Conservation (phyloP, 202 grass and related monocot species). For the Tripidium arundinaceum region DNA sequence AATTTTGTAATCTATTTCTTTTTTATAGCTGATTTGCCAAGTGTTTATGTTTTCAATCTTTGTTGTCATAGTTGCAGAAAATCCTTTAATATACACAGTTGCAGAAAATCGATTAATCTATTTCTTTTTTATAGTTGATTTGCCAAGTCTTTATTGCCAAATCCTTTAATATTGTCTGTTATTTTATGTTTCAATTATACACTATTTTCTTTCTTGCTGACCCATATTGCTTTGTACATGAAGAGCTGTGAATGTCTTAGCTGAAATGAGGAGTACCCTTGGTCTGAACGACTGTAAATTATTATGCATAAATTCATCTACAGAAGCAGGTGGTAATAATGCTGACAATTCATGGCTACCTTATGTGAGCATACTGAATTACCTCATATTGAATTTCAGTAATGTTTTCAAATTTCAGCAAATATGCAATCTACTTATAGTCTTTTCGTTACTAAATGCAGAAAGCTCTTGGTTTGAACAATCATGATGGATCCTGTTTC, state of each 20-base stretch:
- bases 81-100: neutral
- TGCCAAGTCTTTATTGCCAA: neutral
- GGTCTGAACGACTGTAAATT: slow-evolving; percentile 89
- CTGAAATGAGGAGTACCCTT: slow-evolving; percentile 81
- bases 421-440: slow-evolving; percentile 47
- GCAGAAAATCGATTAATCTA: neutral
- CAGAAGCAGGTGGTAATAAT: slow-evolving; percentile 38
- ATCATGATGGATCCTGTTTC: slow-evolving; percentile 48
- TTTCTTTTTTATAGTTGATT: neutral
- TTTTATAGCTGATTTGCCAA: slow-evolving; percentile 2
- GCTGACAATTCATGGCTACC: slow-evolving; percentile 72
- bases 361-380: slow-evolving; percentile 73
- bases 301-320: slow-evolving; percentile 88
- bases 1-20: slow-evolving; percentile 16
- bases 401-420: neutral
- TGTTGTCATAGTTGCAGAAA: neutral
- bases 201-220: slow-evolving; percentile 27
- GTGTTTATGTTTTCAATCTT: neutral
- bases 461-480: slow-evolving; percentile 62
- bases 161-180: neutral
- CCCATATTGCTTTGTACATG: slow-evolving; percentile 24
- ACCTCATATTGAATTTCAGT: slow-evolving; percentile 26
- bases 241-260: slow-evolving; percentile 75
- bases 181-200: neutral
- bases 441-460: slow-evolving; percentile 39